Evolutionary conservation across 1,139 yeast genomes (phyloP).

Genomic region (Cylindricascospora bacillispora): DNA sequence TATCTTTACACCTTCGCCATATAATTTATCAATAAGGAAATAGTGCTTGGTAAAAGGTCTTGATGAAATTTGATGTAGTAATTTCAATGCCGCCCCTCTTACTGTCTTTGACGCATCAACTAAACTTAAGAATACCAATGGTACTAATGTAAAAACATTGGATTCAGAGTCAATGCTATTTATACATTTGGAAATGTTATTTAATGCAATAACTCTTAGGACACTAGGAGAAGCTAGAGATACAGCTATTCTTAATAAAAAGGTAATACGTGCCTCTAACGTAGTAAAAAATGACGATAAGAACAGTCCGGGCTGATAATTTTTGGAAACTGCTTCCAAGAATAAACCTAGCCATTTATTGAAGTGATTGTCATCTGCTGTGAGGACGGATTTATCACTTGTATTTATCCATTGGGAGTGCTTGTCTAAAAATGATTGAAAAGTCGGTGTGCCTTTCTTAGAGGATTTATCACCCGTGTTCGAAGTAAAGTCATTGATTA

Average conservation of each 20-base stretch:
- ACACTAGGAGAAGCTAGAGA: constrained; percentile 46
- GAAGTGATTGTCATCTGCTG: constrained; percentile 34
- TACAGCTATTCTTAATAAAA: constrained; percentile 43
- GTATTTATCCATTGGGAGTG: constrained; percentile 21
- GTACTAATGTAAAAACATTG: constrained; percentile 33
- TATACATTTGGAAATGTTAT: constrained; percentile 29
- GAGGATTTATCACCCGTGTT: constrained; percentile 24
- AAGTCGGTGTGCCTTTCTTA: constrained; percentile 15
- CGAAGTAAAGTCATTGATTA: constrained; percentile 2
- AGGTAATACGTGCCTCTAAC: constrained; percentile 37
- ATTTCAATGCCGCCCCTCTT: constrained; percentile 27
- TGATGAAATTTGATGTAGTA: constrained; percentile 25
- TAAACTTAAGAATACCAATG: constrained; percentile 31
- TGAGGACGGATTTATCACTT: constrained; percentile 18
- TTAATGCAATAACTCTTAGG: constrained; percentile 38
- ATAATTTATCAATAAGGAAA: constrained; percentile 31
- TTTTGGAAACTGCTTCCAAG: constrained; percentile 30
- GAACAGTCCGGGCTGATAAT: constrained; percentile 26
- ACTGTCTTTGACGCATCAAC: constrained; percentile 30
- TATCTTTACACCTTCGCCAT: constrained; percentile 35
- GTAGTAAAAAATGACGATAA: constrained; percentile 26
- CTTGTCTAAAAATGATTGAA: constrained; percentile 23
- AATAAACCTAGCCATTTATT: constrained; percentile 31
- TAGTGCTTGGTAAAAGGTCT: constrained; percentile 32
- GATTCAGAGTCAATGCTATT: constrained; percentile 27